Evolutionary conservation across 2,329 filamentous ascomycete species (phyloP), one percentile per base, ranked within the genome.

Genomic region (Botrytis deweyae): DNA sequence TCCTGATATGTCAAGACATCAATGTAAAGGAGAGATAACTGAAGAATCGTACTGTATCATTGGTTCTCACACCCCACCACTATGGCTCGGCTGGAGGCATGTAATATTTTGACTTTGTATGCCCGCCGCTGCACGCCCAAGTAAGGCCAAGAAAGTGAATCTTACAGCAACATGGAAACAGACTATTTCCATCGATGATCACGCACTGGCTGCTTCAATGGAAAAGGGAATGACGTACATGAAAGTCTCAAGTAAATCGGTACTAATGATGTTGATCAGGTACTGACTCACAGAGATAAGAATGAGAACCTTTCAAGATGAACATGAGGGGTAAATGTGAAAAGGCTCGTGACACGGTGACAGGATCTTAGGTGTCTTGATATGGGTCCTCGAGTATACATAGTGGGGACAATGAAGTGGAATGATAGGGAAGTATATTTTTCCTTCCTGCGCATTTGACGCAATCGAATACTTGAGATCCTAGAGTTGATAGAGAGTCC

Each of bases 271-370:
- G 49, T 42, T 68, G 36, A 55, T 68, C 66, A 68, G 66, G 66
- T 68, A 68, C 49, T 68, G 49, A 68, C 25, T n/a, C 46, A 67
- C 46, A 36, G 22, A 44, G 18, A 25, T 66, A 8, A 49, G 12
- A 49, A 42, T n/a, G 20, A 33, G 16, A 42, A 58, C 42, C 49
- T 55, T 58, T 42, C 49, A 55, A 16, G 16, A 68, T 42, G 66
- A 68, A 68, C 66, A 58, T 68, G 66, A 68, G 66, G 66, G 66
- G 66, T 68, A 68, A 68, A 58, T 68, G 58, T 22, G 14, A 49
- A 52, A 22, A 33, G 49, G 29, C 66, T 58, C 66, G 49, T 68
- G 66, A 58, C 49, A 40, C 52, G 52, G 52, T 33, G 52, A 55
- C 49, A 55, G 25, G 49, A 3, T 58, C 25, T 40, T 55, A 38